Evolutionary conservation across 148 eudicot species (phyloP), one percentile per base, ranked within the genome.

Genomic region (Drosera capensis): DNA sequence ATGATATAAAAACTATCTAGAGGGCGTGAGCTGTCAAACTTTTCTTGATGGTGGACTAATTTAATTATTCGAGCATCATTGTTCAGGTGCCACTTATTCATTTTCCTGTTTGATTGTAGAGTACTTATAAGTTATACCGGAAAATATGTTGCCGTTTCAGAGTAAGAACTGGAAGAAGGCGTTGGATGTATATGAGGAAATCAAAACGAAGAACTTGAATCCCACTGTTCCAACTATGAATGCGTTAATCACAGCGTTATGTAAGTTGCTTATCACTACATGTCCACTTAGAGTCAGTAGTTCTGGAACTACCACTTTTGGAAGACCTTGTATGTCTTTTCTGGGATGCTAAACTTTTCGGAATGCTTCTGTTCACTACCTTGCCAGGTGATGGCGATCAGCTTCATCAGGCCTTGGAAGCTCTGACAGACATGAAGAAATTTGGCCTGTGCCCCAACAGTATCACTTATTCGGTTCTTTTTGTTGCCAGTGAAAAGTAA

Each of bases 401-500:
- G 70, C 63, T 80, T 55, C 72, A 71, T 52, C 73, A 68, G 70
- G 95, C 99, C 43, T 30, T 78, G 67, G 92, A 73, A 52, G 54
- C 68, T 55, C 59, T 80, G 23, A 51, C 59, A 28, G 93, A 90
- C 49, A 84, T 80, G 93, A 77, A 80, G 68, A 60, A 58, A 38
- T 45, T 63, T 4, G 80, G 85, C 49, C 57, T 90, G 58, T 42
- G 66, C 39, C 93, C 99, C 19, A 84, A 90, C 62, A 66, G 63
- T 41, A 64, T 90, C 60, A 90, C 95, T 55, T 90, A 84, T 73
- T 80, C 99, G 55, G 58, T 85, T 66, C 74, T 90, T 49, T 45
- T 80, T 40, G 87, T 71, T 24, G 85, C 80, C 63, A 75, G 88
- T 70, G 95, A 84, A 78, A 84, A 74, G 99, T 90, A 78, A 73